Evolutionary conservation across 75 land plant genomes (phyloP).

Genomic region (Selaginella tamariscina): DNA sequence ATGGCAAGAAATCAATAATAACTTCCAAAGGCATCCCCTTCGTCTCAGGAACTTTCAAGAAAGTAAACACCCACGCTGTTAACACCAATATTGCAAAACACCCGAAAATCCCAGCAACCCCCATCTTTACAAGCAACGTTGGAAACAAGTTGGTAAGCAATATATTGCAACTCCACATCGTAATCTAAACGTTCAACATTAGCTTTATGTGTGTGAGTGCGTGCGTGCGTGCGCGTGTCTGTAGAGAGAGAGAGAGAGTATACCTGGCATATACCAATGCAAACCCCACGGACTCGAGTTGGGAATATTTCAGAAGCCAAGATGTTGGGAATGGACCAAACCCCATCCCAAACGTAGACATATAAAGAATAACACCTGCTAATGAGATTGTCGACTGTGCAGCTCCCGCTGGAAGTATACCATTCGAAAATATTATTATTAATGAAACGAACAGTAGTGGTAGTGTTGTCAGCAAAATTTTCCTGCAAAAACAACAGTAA

Average conservation of each 20-base stretch:
- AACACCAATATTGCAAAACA: conserved; percentile 13
- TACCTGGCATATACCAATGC: conserved; percentile 18
- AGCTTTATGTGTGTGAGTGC: no score
- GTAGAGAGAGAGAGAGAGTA: no score
- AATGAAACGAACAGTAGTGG: conserved; percentile 20
- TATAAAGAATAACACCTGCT: conserved; percentile 14
- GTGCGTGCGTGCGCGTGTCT: no score
- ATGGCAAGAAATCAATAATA: conserved; percentile 28
- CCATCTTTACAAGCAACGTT: conserved; percentile 2
- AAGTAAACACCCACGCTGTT: conserved; percentile 22
- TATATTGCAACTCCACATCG: conserved; percentile 20
- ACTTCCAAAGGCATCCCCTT: conserved; percentile 29
- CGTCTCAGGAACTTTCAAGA: conserved; percentile 30
- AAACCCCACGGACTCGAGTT: conserved; percentile 23
- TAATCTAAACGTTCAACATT: no score
- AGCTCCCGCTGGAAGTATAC: conserved; percentile 14
- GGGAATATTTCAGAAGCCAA: conserved; percentile 31
- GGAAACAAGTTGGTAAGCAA: conserved; percentile 18
- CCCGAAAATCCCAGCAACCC: conserved; percentile 18
- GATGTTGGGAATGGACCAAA: conserved; percentile 33
- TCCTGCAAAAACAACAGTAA: conserved; percentile 14
- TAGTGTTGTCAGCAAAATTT: conserved; percentile 19
- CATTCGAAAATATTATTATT: conserved; percentile 3
- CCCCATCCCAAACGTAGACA: conserved; percentile 25
- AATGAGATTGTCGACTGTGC: conserved; percentile 12